Evolutionary conservation across 257 asterid species (phyloP), one percentile per base, ranked within the genome.

Genomic region (Scutellaria galericulata): DNA sequence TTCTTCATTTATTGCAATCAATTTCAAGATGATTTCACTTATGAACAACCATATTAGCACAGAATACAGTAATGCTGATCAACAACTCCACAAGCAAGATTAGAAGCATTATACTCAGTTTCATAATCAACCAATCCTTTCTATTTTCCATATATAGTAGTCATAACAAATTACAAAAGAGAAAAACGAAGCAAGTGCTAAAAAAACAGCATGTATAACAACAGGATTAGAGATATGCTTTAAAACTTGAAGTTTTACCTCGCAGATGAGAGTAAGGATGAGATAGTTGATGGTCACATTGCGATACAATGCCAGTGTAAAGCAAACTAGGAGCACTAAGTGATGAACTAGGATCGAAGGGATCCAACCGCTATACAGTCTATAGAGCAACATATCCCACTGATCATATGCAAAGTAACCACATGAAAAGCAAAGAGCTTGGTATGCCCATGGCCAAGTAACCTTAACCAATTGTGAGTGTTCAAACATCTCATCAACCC

Each of bases 401-500:
- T 94, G 99, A 79, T 94, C 99, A 70, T 94, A 94, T 31, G 99
- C 99, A 80, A 94, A 94, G 75, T 94, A 94, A 51, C 97, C 97
- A 75, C 83, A 78, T 7, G 97, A 94, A 79, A 94, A 80, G 82
- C 97, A 89, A 63, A 91, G 75, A 73, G 89, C 91, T 44, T 83
- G 77, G 79, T 85, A 89, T 15, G 99, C 93, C 83, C 89, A 86
- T 5, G 83, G 87, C 99, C 97, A 94, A 18, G 86, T 85, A 68
- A 72, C 78, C 46, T 83, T 84, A 40, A 91, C 97, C 82, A 94
- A 83, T 73, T 86, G 85, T 0, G 95, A 81, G 77, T 91, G 99
- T 48, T 88, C 95, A 79, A 94, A 84, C 88, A 94, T 89, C 78
- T 71, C 64, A n/a, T 66, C 78, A 24, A 78, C 45, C 22, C 83